Evolutionary conservation across 495 filamentous ascomycete genomes (phyloP).

Genomic region (Penicillium paradoxum): DNA sequence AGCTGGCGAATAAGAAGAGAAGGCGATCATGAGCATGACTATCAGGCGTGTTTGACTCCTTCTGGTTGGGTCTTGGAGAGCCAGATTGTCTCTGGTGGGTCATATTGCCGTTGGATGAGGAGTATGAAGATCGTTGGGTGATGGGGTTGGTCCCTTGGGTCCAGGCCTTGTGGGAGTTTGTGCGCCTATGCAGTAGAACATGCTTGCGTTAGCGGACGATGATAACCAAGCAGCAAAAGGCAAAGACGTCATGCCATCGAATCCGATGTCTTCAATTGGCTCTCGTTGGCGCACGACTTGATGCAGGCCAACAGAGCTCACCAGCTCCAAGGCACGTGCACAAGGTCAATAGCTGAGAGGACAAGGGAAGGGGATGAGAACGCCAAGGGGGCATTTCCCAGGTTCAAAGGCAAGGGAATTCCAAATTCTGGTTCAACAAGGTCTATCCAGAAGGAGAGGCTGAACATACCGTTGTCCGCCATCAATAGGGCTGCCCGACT

Average conservation of each 20-base stretch:
- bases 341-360: neutral
- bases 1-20: conserved; percentile 57
- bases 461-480: conserved; percentile 49
- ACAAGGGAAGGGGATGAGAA: neutral
- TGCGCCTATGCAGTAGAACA: conserved; percentile 37
- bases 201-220: conserved; percentile 16
- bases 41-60: conserved; percentile 55
- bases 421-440: too few relatives aligned
- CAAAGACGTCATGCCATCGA: neutral
- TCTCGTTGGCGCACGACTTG: conserved; percentile 12
- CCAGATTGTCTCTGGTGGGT: conserved; percentile 38
- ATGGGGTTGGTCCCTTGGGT: conserved; percentile 60
- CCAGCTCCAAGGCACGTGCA: conserved; percentile 18
- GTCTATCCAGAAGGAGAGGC: neutral
- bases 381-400: too few relatives aligned
- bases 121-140: conserved; percentile 51
- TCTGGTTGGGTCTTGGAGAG: conserved; percentile 36
- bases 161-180: conserved; percentile 58
- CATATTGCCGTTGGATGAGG: conserved; percentile 52
- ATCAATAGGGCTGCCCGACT: conserved; percentile 53
- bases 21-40: conserved; percentile 62
- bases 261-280: conserved; percentile 20
- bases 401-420: too few relatives aligned
- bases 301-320: conserved; percentile 10
- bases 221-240: conserved; percentile 4